Evolutionary conservation across 2,329 filamentous ascomycete genomes (phyloP), one percentile per base, ranked within the genome.

Genomic region (Aspergillus ruber): DNA sequence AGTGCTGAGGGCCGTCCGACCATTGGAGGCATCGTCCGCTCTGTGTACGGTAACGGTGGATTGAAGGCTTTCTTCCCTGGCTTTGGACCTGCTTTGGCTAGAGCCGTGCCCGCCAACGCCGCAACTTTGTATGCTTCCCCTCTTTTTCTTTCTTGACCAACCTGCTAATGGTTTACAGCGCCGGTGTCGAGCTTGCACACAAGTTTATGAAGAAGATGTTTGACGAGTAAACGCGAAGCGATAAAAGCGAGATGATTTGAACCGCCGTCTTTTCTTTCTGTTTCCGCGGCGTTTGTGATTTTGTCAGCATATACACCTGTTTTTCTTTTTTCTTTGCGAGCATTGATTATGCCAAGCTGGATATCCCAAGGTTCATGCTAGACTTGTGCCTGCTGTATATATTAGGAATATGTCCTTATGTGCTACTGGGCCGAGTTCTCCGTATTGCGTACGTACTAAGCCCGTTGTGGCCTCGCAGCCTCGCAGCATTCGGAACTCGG

Each of bases 31-130:
- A 88, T 93, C 27, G 81, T 98, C 44, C 79, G 81, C 55, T 82
- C 89, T 46, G 76, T 98, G n/a, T 95, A 95, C 65, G 83, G 76
- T 32, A 84, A 76, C 61, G 90, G 91, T 27, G 93, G 93, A 3
- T 68, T 87, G 63, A 90, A 85, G 73, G 90, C 93, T 2, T 98
- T 98, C 76, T 98, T 98, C 81, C 93, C 93, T 5, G 93, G 93
- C 20, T 90, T 98, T 58, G 91, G 88, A 0, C 93, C 93, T 2
- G 93, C 93, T 3, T 79, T 98, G 66, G 86, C 90, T 9, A 83
- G 93, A 70, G 93, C 93, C 4, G 90, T 97, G 39, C 93, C 93
- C 6, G 93, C 93, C 8, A 98, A 98, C 66, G 93, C 93, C 2
- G 93, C 93, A 27, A 97, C 93, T 2, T 98, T 98, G 67, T 74